Conservation (phyloP, 2,329 filamentous ascomycete species). For the Metarhizium album region DNA sequence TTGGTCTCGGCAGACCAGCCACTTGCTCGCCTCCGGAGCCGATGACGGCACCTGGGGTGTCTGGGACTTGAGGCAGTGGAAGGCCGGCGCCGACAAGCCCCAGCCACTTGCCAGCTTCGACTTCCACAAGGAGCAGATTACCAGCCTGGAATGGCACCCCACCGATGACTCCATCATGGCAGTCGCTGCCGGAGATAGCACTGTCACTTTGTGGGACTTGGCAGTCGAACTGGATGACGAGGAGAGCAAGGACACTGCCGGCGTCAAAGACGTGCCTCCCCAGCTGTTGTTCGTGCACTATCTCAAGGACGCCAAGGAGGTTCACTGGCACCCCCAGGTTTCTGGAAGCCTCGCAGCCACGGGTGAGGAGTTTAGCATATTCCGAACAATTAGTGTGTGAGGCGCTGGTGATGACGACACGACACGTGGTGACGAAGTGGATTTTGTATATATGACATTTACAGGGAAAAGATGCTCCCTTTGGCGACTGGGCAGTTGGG, state of each 20-base stretch:
- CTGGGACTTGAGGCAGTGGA: slow-evolving; percentile 96
- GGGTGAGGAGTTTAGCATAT: slow-evolving; percentile 78
- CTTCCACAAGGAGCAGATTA: slow-evolving; percentile 96
- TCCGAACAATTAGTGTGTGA: slow-evolving; percentile 75
- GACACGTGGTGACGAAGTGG: background rate
- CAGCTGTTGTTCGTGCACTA: slow-evolving; percentile 96
- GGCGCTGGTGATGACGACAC: background rate
- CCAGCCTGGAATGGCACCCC: slow-evolving; percentile 93
- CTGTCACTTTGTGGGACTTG: slow-evolving; percentile 91
- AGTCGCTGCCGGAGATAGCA: slow-evolving; percentile 86
- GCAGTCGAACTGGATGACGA: slow-evolving; percentile 95
- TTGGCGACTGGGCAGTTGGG: background rate
- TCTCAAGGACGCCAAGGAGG: slow-evolving; percentile 86
- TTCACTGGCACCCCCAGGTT: slow-evolving; percentile 97
- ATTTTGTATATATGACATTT: slow-evolving; percentile 5
- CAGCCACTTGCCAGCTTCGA: slow-evolving; percentile 85
- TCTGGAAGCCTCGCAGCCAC: slow-evolving; percentile 83
- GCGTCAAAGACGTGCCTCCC: slow-evolving; percentile 80
- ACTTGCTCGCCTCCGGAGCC: slow-evolving; percentile 83
- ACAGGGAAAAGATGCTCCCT: background rate
- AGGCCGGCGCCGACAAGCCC: slow-evolving; percentile 49
- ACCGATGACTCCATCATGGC: slow-evolving; percentile 93
- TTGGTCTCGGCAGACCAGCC: slow-evolving; percentile 81
- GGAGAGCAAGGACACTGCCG: slow-evolving; percentile 82
- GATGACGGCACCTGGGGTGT: slow-evolving; percentile 92